Conservation (phyloP, 108 stramenopile species). For the Nitzschia sp. region DNA sequence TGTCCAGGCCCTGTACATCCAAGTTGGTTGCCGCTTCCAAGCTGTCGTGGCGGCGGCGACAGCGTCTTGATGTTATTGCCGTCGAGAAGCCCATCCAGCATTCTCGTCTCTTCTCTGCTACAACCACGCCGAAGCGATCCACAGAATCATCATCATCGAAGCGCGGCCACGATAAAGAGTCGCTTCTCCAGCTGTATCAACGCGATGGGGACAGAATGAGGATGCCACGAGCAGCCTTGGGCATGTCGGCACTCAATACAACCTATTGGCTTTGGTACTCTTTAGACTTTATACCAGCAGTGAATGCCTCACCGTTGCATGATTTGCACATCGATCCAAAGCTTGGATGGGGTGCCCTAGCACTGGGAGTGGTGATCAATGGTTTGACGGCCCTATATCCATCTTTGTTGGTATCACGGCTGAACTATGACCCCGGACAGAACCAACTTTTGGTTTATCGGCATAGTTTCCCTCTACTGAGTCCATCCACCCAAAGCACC, state of each 20-base stretch:
- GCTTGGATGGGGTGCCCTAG: constrained; percentile 11
- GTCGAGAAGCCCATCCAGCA: no score
- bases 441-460: constrained; percentile 13
- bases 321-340: constrained; percentile 26
- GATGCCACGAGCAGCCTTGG: constrained; percentile 24
- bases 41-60: no score
- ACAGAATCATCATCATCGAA: background rate
- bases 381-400: constrained; percentile 19
- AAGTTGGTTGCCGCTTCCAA: no score
- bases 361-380: constrained; percentile 23
- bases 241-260: constrained; percentile 27
- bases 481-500: background rate
- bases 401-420: constrained; percentile 14
- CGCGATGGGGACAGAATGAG: constrained; percentile 38
- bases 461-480: constrained; percentile 27
- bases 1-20: no score
- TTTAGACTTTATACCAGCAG: constrained; percentile 32
- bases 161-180: background rate
- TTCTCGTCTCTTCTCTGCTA: no score
- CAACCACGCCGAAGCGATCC: no score
- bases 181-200: constrained; percentile 34
- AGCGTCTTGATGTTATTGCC: no score
- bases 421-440: background rate
- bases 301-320: constrained; percentile 26
- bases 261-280: constrained; percentile 39